Conservation (phyloP, 2,329 filamentous ascomycete genomes). For the Geoglossum cookeanum region DNA sequence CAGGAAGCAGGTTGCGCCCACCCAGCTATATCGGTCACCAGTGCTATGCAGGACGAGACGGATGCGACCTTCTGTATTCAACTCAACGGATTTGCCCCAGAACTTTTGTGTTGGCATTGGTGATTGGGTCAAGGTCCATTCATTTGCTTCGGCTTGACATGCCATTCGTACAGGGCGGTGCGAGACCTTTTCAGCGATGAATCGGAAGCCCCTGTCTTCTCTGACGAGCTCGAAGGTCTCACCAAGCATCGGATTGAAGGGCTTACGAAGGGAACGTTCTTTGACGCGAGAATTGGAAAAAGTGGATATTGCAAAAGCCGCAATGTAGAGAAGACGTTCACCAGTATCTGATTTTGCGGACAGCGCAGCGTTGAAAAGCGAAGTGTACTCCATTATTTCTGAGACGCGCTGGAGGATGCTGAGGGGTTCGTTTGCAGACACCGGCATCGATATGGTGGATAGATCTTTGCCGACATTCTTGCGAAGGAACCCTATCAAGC, state of each 20-base stretch:
- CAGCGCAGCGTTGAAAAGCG: slow-evolving; percentile 60
- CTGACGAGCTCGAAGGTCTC: slow-evolving; percentile 90
- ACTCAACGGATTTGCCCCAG: slow-evolving; percentile 92
- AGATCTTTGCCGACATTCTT: slow-evolving; percentile 98
- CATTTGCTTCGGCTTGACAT: slow-evolving; percentile 71
- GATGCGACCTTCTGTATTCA: slow-evolving; percentile 78
- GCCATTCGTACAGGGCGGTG: slow-evolving; percentile 86
- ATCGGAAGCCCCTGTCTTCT: slow-evolving; percentile 69
- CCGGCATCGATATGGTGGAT: slow-evolving; percentile 92
- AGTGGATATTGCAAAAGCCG: slow-evolving; percentile 77
- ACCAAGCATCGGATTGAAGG: slow-evolving; percentile 90
- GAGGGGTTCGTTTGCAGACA: slow-evolving; percentile 83
- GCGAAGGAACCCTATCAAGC: slow-evolving; percentile 78
- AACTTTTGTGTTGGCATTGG: slow-evolving; percentile 89
- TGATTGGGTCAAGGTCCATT: slow-evolving; percentile 76
- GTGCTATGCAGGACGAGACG: slow-evolving; percentile 55
- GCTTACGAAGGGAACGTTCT: slow-evolving; percentile 84
- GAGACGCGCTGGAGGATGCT: slow-evolving; percentile 76
- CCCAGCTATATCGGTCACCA: slow-evolving; percentile 79
- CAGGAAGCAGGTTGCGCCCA: slow-evolving; percentile 70
- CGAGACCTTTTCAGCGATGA: slow-evolving; percentile 87
- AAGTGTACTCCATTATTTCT: slow-evolving; percentile 80
- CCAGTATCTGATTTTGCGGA: slow-evolving; percentile 33
- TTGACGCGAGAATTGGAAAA: slow-evolving; percentile 69
- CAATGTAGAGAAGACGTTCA: slow-evolving; percentile 65